Base-by-base conservation (phyloP, 2,329 filamentous ascomycete genomes). In the Phialophora expanda region DNA sequence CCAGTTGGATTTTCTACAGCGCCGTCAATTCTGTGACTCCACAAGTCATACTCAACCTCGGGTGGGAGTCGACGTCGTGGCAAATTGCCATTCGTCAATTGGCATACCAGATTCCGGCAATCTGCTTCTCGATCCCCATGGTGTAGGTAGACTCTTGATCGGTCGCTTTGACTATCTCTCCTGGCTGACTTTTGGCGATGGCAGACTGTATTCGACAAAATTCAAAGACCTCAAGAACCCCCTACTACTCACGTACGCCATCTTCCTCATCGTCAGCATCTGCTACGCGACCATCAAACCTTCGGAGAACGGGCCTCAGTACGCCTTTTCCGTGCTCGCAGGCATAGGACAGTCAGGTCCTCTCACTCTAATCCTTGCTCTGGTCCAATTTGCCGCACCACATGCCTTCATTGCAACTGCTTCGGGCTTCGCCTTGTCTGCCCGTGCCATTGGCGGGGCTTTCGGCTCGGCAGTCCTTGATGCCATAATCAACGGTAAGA, bases 331-430 rank as follows among this genome's bases (percentile, higher is more conserved):
- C 69, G 78, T 84, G 8, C 73, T 84, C 7, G 75, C 77, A 12
- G 83, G 79, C 17, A 77, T 84, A 56, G 82, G 83, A 5, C 82
- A 84, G 70, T 75, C 79, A 0, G 82, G 82, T 0, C 82, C 82
- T 0, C 75, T 84, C 3, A 83, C 81, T 0, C 76, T 84, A 1
- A 77, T 85, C 6, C 78, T 82, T 1, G 83, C 82, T 3, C 77
- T 79, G 56, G 78, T 85, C 17, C 83, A 85, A 68, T 84, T 84
- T 72, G 83, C 82, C 0, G 80, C 83, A 0, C 82, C 83, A 2
- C 83, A 85, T 67, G 79, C 80, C 6, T 84, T 79, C 70, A 78
- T 85, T 20, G 83, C 82, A 0, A 85, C 83, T 0, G 83, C 83
- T 0, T 84, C 83, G 0, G 83, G 83, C 0, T 78, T 85, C 0